A percentile compares a stretch with the other conserved stretches of the same genome.
Conservation (phyloP, 2,329 filamentous ascomycete genomes). For the Calonectria hongkongensis region DNA sequence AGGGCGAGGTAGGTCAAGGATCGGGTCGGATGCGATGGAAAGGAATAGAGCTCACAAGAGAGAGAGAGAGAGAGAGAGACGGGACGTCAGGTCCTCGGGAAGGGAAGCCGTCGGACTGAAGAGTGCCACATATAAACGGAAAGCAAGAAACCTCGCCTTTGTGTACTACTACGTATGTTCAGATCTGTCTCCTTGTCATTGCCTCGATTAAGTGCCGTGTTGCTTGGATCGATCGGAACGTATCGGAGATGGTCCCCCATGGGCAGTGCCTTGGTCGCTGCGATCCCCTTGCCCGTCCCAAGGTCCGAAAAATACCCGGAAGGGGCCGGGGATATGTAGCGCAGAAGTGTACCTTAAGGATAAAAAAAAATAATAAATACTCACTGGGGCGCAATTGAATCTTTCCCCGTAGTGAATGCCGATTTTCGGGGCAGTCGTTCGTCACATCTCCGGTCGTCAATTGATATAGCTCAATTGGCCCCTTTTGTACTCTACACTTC, state of each 20-base stretch:
- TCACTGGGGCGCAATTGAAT: constrained; percentile 34
- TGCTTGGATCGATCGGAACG: constrained; percentile 35
- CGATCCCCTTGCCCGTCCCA: constrained; percentile 34
- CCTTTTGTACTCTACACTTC: background rate
- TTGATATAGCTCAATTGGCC: constrained; percentile 44
- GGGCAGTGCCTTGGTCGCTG: background rate
- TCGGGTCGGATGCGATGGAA: background rate
- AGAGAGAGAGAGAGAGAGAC: too few relatives aligned
- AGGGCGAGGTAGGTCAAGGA: background rate
- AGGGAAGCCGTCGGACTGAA: too few relatives aligned
- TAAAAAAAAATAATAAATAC: constrained; percentile 21
- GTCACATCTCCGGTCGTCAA: constrained; percentile 22
- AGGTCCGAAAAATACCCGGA: constrained; percentile 48
- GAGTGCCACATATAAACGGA: too few relatives aligned
- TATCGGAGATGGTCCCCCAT: constrained; percentile 40
- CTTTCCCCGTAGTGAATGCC: constrained; percentile 10
- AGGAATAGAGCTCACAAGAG: background rate
- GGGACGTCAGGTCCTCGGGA: too few relatives aligned
- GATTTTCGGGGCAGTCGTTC: constrained; percentile 18
- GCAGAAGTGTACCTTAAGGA: background rate
- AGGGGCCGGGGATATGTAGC: constrained; percentile 27
- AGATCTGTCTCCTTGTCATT: background rate
- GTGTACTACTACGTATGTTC: background rate
- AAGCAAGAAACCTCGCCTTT: too few relatives aligned
- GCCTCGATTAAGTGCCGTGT: background rate